phyloP scores from a whole-genome alignment of 805 yeast species.

The Saccharomyces paradoxus region DNA sequence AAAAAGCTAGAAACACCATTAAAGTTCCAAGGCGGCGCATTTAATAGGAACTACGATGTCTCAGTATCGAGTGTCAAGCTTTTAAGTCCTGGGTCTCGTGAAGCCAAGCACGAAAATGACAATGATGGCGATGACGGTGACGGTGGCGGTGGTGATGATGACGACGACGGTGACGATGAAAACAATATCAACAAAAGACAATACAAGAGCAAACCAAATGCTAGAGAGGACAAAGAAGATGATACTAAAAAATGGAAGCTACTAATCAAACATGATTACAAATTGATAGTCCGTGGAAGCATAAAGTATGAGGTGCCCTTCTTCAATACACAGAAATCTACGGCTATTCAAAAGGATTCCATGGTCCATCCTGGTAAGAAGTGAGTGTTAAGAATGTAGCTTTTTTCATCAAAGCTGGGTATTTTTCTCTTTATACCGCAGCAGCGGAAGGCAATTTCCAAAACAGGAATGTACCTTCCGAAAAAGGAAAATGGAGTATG shows the following conservation, averaged over 20 bases:
- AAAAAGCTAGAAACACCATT: conserved; percentile 61
- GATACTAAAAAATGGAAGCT: conserved; percentile 57
- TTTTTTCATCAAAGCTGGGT: background rate
- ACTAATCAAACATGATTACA: conserved; percentile 74
- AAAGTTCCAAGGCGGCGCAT: conserved; percentile 67
- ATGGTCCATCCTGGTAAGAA: conserved; percentile 42
- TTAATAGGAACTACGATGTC: conserved; percentile 50
- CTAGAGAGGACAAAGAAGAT: conserved; percentile 21
- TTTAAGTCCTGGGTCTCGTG: conserved; percentile 55
- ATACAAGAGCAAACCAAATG: conserved; percentile 14
- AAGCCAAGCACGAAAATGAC: conserved; percentile 4
- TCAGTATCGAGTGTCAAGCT: conserved; percentile 66
- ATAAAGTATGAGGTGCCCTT: conserved; percentile 72
- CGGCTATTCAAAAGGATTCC: conserved; percentile 52
- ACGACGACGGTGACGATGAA: background rate
- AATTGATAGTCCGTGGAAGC: conserved; percentile 73
- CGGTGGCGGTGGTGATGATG: too few species aligned
- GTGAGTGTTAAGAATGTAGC: background rate
- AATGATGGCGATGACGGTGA: background rate
- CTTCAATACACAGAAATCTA: conserved; percentile 42
- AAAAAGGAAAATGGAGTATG: background rate
- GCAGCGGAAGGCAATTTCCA: background rate
- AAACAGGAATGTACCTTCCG: background rate
- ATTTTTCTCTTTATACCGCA: background rate
- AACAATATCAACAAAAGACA: background rate